These are phyloP conservation scores for Delphinella strobiligena DNA, from an alignment of 2,329 filamentous ascomycete species.

Conservation along the genomic window DNA sequence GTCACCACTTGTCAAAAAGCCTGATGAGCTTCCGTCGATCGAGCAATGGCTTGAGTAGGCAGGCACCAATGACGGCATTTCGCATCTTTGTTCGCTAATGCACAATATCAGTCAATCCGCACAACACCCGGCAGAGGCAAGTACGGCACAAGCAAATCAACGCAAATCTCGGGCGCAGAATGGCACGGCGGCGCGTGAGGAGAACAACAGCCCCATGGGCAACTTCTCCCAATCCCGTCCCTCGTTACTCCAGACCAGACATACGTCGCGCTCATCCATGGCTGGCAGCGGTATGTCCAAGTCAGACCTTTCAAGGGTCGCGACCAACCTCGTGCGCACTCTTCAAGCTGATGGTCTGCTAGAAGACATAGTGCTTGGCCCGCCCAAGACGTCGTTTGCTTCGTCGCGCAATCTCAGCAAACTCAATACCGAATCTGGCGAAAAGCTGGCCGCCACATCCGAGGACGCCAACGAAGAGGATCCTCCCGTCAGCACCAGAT, in stretches of 20 bases:
- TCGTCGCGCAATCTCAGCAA: conserved; percentile 51
- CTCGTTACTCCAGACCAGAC: conserved; percentile 17
- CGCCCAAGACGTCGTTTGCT: conserved; percentile 70
- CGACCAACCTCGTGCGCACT: conserved; percentile 3
- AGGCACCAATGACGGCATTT: conserved; percentile 3
- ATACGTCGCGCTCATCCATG: conserved; percentile 7
- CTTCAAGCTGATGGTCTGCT: conserved; percentile 1
- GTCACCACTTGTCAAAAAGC: conserved; percentile 75
- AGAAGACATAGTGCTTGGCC: conserved; percentile 78
- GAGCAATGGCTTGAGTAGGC: conserved; percentile 94
- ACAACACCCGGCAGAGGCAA: conserved; percentile 8
- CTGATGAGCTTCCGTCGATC: conserved; percentile 63
- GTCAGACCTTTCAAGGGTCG: not conserved
- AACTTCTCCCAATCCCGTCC: conserved; percentile 23
- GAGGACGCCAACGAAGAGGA: conserved; percentile 27
- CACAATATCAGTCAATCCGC: conserved; percentile 5
- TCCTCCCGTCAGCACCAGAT: conserved; percentile 22
- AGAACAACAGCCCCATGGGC: conserved; percentile 22
- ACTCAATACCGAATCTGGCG: conserved; percentile 14
- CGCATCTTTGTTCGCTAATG: conserved; percentile 2
- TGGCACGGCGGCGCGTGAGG: conserved; percentile 5
- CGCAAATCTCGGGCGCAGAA: conserved; percentile 9
- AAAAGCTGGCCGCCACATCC: conserved; percentile 14
- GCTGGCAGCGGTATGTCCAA: not conserved
- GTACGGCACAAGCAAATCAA: conserved; percentile 7